Evolutionary conservation across 768 basidiomycete genomes (phyloP), one percentile per base, ranked within the genome.

Genomic region (Trametes elegans): DNA sequence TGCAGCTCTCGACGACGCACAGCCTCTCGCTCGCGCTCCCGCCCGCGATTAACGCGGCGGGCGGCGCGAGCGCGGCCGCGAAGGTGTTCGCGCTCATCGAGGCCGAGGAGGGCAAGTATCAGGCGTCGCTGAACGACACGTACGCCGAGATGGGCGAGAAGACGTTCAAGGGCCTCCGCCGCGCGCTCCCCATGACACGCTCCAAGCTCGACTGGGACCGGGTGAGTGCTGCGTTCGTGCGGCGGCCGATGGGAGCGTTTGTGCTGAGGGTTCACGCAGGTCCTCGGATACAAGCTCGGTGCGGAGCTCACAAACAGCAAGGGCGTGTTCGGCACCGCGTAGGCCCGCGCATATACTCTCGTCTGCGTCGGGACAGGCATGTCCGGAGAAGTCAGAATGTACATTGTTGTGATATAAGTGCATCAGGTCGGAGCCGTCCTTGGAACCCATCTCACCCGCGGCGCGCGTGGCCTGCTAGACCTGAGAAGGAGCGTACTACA

Each of bases 171-270:
- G 84, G 88, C 6, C 76, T 99, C 46, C 78, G 97, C 62, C 80
- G 97, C 32, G 93, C 94, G 1, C 71, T 99, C 53, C 97, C 96
- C 0, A 75, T 98, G 66, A 98, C 94, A 11, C 80, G 92, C 62
- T 90, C 92, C 67, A 98, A 98, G 71, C 70, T 98, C 32, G 94
- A 98, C 56, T 99, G 97, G 96, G 93, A 96, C 59, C 92, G 87
- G 79, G 92, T 90, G 26, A 48, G 62, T 57, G 18, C 41, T 43
- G n/a, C 1, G 21, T 21, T 4, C 9, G 9, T 16, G 8, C 28
- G 14, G 32, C 18, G 14, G 7, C 14, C 19, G 23, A 35, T 36
- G 39, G 7, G 11, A 31, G 10, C 29, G 27, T 11, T 27, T 7
- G 28, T 34, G 29, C 14, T 43, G 16, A 8, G 2, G 35, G 31